These are phyloP conservation scores for Aquilaria yunnanensis DNA, from an alignment of 345 rosid genomes.

Conservation along the genomic window DNA sequence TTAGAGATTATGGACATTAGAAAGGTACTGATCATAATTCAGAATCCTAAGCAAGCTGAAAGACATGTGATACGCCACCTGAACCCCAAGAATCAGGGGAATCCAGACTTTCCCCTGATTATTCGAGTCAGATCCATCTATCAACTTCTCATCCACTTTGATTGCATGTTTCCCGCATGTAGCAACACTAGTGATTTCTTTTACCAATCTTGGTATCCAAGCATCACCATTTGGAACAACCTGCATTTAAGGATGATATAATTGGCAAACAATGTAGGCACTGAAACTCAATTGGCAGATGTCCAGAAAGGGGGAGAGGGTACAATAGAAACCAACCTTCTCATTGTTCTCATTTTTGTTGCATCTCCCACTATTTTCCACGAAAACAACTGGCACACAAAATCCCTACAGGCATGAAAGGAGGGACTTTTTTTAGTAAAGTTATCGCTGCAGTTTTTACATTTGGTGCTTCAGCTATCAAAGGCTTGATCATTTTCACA, in stretches of 20 bases:
- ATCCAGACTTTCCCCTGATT: slow-evolving; percentile 59
- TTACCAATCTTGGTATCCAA: slow-evolving; percentile 53
- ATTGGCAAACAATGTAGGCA: slow-evolving; percentile 7
- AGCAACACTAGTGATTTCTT: slow-evolving; percentile 53
- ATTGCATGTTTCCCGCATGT: slow-evolving; percentile 51
- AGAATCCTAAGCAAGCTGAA: slow-evolving; percentile 9
- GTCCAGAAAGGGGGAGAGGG: background rate
- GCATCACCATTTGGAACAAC: slow-evolving; percentile 63
- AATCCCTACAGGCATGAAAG: slow-evolving; percentile 32
- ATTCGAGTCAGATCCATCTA: slow-evolving; percentile 63
- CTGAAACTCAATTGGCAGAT: background rate
- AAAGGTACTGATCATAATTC: background rate
- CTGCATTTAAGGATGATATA: slow-evolving; percentile 23
- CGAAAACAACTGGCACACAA: slow-evolving; percentile 49
- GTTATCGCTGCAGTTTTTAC: background rate
- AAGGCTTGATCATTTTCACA: slow-evolving; percentile 1
- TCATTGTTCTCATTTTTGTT: slow-evolving; percentile 68
- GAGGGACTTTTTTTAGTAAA: background rate
- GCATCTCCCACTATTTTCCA: slow-evolving; percentile 88
- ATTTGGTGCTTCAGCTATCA: background rate
- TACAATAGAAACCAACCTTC: slow-evolving; percentile 36
- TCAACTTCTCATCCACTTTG: slow-evolving; percentile 59
- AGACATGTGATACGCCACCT: slow-evolving; percentile 32
- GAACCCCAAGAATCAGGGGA: slow-evolving; percentile 53
- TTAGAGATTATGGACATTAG: background rate